Evolutionary conservation across 768 basidiomycete species (phyloP).

Genomic region (Austroboletus eburneus): DNA sequence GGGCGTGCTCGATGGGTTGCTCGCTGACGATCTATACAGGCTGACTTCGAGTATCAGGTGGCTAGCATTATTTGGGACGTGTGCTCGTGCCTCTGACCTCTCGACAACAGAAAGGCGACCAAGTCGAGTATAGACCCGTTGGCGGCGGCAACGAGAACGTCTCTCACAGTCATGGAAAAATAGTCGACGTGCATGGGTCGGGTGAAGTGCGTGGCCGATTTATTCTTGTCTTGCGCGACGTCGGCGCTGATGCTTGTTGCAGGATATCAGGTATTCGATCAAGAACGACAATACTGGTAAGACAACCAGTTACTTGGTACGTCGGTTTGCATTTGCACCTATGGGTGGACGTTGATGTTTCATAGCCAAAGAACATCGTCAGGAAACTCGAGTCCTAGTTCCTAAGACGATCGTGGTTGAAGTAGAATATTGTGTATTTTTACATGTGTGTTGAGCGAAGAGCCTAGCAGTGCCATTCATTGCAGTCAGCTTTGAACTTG

Average conservation of each 20-base stretch:
- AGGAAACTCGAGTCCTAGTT: slow-evolving; percentile 19
- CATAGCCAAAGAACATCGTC: slow-evolving; percentile 38
- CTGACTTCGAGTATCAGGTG: slow-evolving; percentile 26
- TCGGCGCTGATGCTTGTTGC: background rate
- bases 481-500: no score
- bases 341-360: background rate
- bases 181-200: slow-evolving; percentile 30
- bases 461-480: no score
- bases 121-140: slow-evolving; percentile 42
- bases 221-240: accelerated
- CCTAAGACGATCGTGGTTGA: background rate
- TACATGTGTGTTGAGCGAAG: background rate
- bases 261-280: slow-evolving; percentile 36
- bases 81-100: background rate
- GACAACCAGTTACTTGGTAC: slow-evolving; percentile 35
- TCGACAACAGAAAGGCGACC: slow-evolving; percentile 33
- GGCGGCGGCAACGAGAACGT: slow-evolving; percentile 39
- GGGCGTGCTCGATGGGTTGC: background rate
- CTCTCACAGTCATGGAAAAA: slow-evolving; percentile 34
- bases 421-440: slow-evolving; percentile 4
- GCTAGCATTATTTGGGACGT: background rate
- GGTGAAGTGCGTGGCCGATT: slow-evolving; percentile 30
- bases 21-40: slow-evolving; percentile 11
- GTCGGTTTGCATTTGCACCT: background rate
- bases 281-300: slow-evolving; percentile 43